Evolutionary conservation across 306 rosid genomes (phyloP).

Genomic region (Corylus avellana): DNA sequence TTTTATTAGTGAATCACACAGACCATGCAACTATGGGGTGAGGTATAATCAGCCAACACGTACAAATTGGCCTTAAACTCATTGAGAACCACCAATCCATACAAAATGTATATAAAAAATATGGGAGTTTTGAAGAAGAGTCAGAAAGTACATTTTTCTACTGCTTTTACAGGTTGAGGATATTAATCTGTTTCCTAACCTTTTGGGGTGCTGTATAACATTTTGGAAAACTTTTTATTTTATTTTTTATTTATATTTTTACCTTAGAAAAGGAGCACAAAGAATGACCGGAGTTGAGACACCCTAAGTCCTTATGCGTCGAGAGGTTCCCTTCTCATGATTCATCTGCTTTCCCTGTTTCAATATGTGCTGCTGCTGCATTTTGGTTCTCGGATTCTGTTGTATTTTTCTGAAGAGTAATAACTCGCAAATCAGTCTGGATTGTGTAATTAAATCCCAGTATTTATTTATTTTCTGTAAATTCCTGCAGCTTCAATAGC

Average conservation of each 20-base stretch:
- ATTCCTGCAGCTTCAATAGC: constrained; percentile 64
- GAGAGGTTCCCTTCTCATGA: not conserved
- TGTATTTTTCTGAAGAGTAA: constrained; percentile 5
- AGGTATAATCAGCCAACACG: not conserved
- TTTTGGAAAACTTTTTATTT: not conserved
- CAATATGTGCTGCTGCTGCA: constrained; percentile 10
- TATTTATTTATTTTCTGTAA: constrained; percentile 25
- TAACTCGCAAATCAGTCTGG: constrained; percentile 7
- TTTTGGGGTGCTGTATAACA: not conserved
- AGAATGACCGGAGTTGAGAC: not conserved
- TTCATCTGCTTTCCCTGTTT: constrained; percentile 6
- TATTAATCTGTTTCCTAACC: not conserved
- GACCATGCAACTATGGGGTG: not conserved
- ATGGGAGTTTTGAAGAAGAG: not conserved
- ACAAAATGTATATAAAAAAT: not conserved
- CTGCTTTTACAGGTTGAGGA: not conserved
- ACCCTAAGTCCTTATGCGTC: not conserved
- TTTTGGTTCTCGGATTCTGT: constrained; percentile 18
- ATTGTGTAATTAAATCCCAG: constrained; percentile 20
- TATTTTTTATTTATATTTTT: too few relatives aligned
- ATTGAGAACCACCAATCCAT: not conserved
- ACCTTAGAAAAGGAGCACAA: not conserved
- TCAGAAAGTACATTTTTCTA: not conserved
- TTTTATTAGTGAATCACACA: not conserved
- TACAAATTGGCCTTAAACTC: not conserved